phyloP scores from a whole-genome alignment of 192 early-diverging fungal genomes.

The Coemansia umbellata region DNA sequence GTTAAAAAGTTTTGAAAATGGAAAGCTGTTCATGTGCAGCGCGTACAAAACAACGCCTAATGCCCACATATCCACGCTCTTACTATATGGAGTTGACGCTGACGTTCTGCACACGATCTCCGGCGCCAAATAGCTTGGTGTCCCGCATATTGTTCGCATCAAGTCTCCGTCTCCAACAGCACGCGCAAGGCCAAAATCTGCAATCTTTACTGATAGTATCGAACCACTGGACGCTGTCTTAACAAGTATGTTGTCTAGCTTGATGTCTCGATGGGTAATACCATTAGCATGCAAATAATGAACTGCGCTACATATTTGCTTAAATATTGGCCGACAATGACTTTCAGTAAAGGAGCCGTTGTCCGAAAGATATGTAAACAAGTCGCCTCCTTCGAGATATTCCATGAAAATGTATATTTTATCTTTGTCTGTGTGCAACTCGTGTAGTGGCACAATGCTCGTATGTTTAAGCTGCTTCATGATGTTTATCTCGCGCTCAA shows the following conservation, averaged over 20 bases:
- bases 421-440: conserved; percentile 40
- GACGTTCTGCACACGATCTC: conserved; percentile 47
- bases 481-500: conserved; percentile 47
- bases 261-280: conserved; percentile 94
- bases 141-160: conserved; percentile 55
- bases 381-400: conserved; percentile 46
- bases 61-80: conserved; percentile 50
- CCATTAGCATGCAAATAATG: conserved; percentile 79
- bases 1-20: conserved; percentile 27
- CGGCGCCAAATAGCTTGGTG: conserved; percentile 56
- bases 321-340: conserved; percentile 42
- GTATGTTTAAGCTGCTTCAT: conserved; percentile 36
- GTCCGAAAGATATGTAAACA: conserved; percentile 41
- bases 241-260: conserved; percentile 72
- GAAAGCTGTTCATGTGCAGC: conserved; percentile 41
- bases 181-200: conserved; percentile 67
- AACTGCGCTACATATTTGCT: conserved; percentile 45
- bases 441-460: conserved; percentile 42
- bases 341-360: conserved; percentile 35
- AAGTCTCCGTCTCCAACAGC: conserved; percentile 42
- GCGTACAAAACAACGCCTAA: conserved; percentile 49
- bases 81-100: conserved; percentile 32
- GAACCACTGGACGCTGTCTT: conserved; percentile 10
- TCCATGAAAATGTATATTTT: conserved; percentile 53
- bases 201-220: conserved; percentile 43